Conservation (phyloP, 2,329 filamentous ascomycete species). For the Hymenoscyphus fraxineus region DNA sequence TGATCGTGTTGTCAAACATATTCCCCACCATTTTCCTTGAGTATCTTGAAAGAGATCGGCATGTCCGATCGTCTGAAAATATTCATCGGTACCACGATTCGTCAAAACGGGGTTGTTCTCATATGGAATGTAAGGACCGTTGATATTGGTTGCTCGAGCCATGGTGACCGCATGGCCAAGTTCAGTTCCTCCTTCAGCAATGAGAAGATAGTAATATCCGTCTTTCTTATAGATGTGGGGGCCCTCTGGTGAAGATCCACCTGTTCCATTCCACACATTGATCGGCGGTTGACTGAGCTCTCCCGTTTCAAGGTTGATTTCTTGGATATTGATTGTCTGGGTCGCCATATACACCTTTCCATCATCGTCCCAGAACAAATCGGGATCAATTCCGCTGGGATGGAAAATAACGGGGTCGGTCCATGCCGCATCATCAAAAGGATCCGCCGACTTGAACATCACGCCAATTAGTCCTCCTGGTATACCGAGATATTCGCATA, state of each 20-base stretch:
- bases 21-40: constrained; percentile 50
- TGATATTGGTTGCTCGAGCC: constrained; percentile 41
- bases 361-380: constrained; percentile 53
- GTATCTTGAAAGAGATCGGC: constrained; percentile 53
- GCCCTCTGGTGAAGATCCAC: constrained; percentile 44
- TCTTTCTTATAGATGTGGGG: constrained; percentile 51
- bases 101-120: constrained; percentile 45
- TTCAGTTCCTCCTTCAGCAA: constrained; percentile 52
- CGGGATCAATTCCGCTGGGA: constrained; percentile 50
- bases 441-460: constrained; percentile 41
- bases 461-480: constrained; percentile 40
- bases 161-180: constrained; percentile 47
- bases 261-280: constrained; percentile 48
- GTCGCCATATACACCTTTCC: constrained; percentile 48
- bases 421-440: constrained; percentile 40
- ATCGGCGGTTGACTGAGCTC: constrained; percentile 19
- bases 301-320: constrained; percentile 41
- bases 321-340: constrained; percentile 40
- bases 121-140: constrained; percentile 44
- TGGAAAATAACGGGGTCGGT: constrained; percentile 45
- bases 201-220: constrained; percentile 50
- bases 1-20: constrained; percentile 44
- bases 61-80: constrained; percentile 53
- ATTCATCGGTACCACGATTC: constrained; percentile 42
- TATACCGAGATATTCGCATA: constrained; percentile 44